Evolutionary conservation across 345 rosid species (phyloP), one percentile per base, ranked within the genome.

Genomic region (Aegle marmelos): DNA sequence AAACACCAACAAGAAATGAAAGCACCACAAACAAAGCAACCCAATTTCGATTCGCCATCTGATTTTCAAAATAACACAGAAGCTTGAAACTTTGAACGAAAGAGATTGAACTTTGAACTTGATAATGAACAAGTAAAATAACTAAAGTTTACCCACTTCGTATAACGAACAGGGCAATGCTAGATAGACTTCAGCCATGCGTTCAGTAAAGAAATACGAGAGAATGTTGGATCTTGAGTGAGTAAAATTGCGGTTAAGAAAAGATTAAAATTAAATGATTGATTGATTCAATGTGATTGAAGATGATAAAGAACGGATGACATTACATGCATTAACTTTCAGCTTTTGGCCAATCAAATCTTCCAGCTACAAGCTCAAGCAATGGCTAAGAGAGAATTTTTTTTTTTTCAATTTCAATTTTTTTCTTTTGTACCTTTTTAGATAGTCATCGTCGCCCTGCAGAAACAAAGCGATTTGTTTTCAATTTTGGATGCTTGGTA

Each of bases 31-130:
- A 79, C 28, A 81, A 56, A 34, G 79, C 76, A 66, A 78, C 53
- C 79, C 82, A 82, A 58, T 67, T 78, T 7, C 45, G 79, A 31
- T 76, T 48, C 77, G 78, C 75, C 91, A 88, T 86, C 87, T 85
- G 77, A 79, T 73, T 21, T 36, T 28, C 39, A 75, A 58, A 59
- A 78, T 39, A 14, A 65, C 9, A 69, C 22, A 68, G 24, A 45
- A 63, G 17, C 1, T 28, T 16, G 22, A 63, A 63, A 63, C 30
- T 24, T 28, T 48, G 54, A 48, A 14, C 54, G 5, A 48, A 48
- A 13, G 16, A 19, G 33, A 31, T 33, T 1, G 4, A 33, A 64
- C 68, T 65, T 65, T 21, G 10, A 33, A 65, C 45, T 22, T 3
- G 14, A 34, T 65, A n/a, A 65, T 65, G 34, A 65, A 34, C 9